These are phyloP conservation scores for Dendrothele bispora DNA, from an alignment of 768 basidiomycete species.

Conservation along the genomic window DNA sequence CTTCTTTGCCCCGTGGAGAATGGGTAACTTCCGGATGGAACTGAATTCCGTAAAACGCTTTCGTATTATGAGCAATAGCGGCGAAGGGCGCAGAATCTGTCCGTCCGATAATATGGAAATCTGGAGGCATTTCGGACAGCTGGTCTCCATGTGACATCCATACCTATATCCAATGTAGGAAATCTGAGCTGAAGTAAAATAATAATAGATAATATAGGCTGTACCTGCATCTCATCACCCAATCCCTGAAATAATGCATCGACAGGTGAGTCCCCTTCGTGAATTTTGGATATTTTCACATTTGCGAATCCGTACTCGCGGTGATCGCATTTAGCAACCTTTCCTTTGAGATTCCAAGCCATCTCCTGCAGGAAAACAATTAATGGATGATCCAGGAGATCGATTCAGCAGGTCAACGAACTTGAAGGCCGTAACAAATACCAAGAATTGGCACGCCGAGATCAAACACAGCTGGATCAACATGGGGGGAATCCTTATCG, in stretches of 20 bases:
- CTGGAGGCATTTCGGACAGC: slow-evolving; percentile 72
- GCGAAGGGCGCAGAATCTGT: slow-evolving; percentile 90
- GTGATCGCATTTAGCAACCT: slow-evolving; percentile 83
- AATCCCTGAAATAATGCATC: slow-evolving; percentile 86
- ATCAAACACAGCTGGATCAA: slow-evolving; percentile 88
- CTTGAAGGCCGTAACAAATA: slow-evolving; percentile 97
- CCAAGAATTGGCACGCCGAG: slow-evolving; percentile 91
- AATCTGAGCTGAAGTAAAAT: background rate
- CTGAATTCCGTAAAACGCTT: slow-evolving; percentile 93
- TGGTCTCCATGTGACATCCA: slow-evolving; percentile 99
- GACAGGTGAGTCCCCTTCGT: slow-evolving; percentile 43
- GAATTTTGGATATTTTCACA: slow-evolving; percentile 68
- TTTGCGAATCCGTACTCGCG: slow-evolving; percentile 95
- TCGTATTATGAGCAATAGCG: slow-evolving; percentile 87
- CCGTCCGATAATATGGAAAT: slow-evolving; percentile 86
- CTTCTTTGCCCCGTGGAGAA: slow-evolving; percentile 83
- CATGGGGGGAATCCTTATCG: slow-evolving; percentile 88
- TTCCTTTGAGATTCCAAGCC: slow-evolving; percentile 82
- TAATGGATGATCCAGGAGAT: background rate
- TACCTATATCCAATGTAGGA: slow-evolving; percentile 52
- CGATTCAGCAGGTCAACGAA: slow-evolving; percentile 28
- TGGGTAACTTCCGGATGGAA: slow-evolving; percentile 99
- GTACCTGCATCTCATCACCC: slow-evolving; percentile 86
- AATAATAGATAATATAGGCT: too few relatives aligned
- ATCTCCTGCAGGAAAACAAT: slow-evolving; percentile 66